These are phyloP conservation scores for Ceratobasidium sp. DNA, from an alignment of 1,284 basidiomycete genomes.

Conservation along the genomic window DNA sequence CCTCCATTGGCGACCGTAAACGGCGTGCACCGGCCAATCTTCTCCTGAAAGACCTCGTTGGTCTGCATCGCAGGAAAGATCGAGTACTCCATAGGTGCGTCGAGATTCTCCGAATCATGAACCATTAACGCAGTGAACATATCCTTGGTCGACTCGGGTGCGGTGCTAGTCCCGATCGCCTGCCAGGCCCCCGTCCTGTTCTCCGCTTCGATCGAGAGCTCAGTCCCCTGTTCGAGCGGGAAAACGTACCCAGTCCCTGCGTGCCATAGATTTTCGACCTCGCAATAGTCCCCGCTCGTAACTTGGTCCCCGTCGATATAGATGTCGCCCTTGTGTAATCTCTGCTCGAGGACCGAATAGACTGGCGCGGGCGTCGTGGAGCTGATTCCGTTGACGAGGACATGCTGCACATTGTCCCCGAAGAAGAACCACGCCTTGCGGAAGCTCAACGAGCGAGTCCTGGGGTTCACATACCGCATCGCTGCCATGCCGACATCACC, in stretches of 20 bases:
- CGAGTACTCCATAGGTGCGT: constrained; percentile 64
- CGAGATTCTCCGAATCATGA: constrained; percentile 58
- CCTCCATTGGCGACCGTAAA: constrained; percentile 30
- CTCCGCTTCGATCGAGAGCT: constrained; percentile 58
- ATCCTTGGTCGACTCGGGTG: constrained; percentile 66
- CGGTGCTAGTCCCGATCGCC: constrained; percentile 70
- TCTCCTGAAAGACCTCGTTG: constrained; percentile 16
- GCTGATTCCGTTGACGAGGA: constrained; percentile 68
- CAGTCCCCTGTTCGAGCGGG: constrained; percentile 6
- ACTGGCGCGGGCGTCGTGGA: constrained; percentile 65
- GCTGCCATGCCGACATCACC: constrained; percentile 46
- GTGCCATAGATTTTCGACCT: constrained; percentile 67
- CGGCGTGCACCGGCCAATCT: not conserved
- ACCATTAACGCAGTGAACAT: constrained; percentile 73
- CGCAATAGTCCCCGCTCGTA: constrained; percentile 56
- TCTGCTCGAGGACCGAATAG: constrained; percentile 75
- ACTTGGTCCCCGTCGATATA: constrained; percentile 61
- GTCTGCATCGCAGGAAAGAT: constrained; percentile 62
- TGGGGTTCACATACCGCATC: constrained; percentile 62
- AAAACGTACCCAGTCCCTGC: constrained; percentile 69
- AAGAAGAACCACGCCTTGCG: constrained; percentile 82
- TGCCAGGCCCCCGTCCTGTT: constrained; percentile 71
- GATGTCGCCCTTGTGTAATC: constrained; percentile 62
- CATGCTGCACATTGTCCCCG: constrained; percentile 70
- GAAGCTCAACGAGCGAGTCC: constrained; percentile 68